Conservation (phyloP, 2,329 filamentous ascomycete genomes). For the Zymoseptoria pseudotritici region DNA sequence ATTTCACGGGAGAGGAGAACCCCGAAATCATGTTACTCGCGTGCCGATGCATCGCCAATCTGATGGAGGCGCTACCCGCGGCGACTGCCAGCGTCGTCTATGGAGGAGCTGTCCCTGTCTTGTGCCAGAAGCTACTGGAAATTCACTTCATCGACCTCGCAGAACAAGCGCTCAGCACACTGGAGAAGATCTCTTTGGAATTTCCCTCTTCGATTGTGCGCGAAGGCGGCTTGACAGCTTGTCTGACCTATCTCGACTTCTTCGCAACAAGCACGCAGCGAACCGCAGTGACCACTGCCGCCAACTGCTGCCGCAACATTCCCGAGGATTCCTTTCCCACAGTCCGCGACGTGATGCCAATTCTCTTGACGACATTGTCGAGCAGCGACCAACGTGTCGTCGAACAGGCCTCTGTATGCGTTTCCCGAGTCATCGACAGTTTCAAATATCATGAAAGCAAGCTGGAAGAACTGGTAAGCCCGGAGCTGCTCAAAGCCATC, state of each 20-base stretch:
- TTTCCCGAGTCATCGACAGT: slow-evolving; percentile 92
- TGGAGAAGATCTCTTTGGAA: slow-evolving; percentile 95
- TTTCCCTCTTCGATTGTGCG: slow-evolving; percentile 92
- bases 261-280: slow-evolving; percentile 95
- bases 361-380: slow-evolving; percentile 76
- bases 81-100: slow-evolving; percentile 95
- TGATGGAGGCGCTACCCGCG: slow-evolving; percentile 93
- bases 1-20: slow-evolving; percentile 73
- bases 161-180: slow-evolving; percentile 89
- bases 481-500: slow-evolving; percentile 76
- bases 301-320: slow-evolving; percentile 96
- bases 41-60: slow-evolving; percentile 87
- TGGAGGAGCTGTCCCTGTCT: slow-evolving; percentile 86
- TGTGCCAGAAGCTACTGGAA: slow-evolving; percentile 91
- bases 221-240: slow-evolving; percentile 92
- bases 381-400: slow-evolving; percentile 96
- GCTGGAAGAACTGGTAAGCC: slow-evolving; percentile 84
- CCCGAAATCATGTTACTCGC: slow-evolving; percentile 96
- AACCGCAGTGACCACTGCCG: slow-evolving; percentile 92
- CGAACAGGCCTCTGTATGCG: slow-evolving; percentile 91
- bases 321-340: slow-evolving; percentile 88
- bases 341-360: slow-evolving; percentile 93
- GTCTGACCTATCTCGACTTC: slow-evolving; percentile 91
- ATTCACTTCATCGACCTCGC: slow-evolving; percentile 97
- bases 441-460: slow-evolving; percentile 84